Percentiles rank a stretch among this genome's conserved stretches.
Evolutionary conservation across 2,329 filamentous ascomycete genomes (phyloP).

Genomic region (Domatiomyces globalis): DNA sequence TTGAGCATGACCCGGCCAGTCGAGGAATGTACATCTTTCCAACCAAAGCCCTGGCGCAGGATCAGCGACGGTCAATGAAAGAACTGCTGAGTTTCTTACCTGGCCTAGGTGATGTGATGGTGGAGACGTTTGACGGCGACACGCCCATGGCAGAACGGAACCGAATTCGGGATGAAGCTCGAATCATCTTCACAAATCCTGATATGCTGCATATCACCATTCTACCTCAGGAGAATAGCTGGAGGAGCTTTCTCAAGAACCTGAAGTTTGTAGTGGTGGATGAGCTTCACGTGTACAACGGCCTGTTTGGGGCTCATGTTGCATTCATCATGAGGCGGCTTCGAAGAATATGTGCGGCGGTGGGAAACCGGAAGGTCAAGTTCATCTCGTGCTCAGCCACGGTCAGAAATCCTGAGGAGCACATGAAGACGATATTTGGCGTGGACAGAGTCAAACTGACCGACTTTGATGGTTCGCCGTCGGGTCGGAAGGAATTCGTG

Average conservation of each 20-base stretch:
- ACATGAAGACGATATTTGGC: conserved; percentile 92
- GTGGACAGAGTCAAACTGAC: conserved; percentile 66
- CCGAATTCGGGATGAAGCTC: conserved; percentile 68
- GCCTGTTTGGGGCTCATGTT: conserved; percentile 83
- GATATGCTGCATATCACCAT: conserved; percentile 97
- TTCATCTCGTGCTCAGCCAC: conserved; percentile 97
- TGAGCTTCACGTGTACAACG: conserved; percentile 93
- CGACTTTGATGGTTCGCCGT: conserved; percentile 85
- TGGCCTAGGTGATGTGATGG: conserved; percentile 57
- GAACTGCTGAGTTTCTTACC: conserved; percentile 73
- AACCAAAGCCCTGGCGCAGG: conserved; percentile 89
- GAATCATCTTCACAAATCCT: conserved; percentile 93
- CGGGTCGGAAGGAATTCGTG: conserved; percentile 82
- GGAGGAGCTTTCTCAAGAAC: conserved; percentile 79
- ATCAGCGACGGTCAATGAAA: conserved; percentile 76
- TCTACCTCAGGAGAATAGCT: conserved; percentile 76
- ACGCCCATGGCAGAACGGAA: conserved; percentile 71
- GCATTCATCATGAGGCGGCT: conserved; percentile 87
- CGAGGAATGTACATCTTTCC: conserved; percentile 97
- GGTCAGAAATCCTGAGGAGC: conserved; percentile 77
- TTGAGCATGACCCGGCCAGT: conserved; percentile 63
- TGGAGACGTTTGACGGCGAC: conserved; percentile 94
- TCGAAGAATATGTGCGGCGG: conserved; percentile 71
- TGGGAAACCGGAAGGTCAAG: conserved; percentile 71
- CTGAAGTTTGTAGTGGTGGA: conserved; percentile 81